Evolutionary conservation across 1,284 basidiomycete species (phyloP), one percentile per base, ranked within the genome.

Genomic region (Takashimella tepidaria): DNA sequence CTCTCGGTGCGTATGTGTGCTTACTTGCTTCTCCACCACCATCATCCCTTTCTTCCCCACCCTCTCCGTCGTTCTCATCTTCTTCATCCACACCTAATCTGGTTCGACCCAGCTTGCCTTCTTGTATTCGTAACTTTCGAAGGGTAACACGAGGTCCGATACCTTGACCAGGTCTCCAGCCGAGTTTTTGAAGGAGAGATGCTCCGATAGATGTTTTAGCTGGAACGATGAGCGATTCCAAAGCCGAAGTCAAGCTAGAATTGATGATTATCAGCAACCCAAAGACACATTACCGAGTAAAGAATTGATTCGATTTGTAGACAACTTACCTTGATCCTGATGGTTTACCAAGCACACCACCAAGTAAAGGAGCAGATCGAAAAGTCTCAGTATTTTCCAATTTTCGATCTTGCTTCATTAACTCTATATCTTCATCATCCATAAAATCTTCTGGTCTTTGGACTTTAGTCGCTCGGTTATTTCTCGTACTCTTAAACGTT

Each of bases 401-500:
- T 45, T 83, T 83, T 60, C 85, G 80, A 61, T 82, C 83, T 47
- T 89, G 88, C 41, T 81, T 82, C 56, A 87, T 72, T 58, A 89
- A 89, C 40, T 85, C 83, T n/a, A 95, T 77, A 73, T 97, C 95
- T 76, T 98, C 96, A 44, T 97, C 95, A 75, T 98, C 95, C 95
- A 98, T 98, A 72, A 92, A 98, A 72, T 98, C 95, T 70, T 97
- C 90, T 0, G 88, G 84, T 11, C 82, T 81, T 58, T 74, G 70
- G 16, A 79, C 76, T 66, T 85, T 85, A 23, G 53, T 43, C 0
- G 85, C 84, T 31, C 90, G 82, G 43, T 88, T 86, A 16, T 75
- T 75, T 20, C 90, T 82, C 10, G 89, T 93, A 0, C 91, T 93
- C 20, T 89, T 85, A 72, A 98, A 98, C 3, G 89, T 88, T 10